These are phyloP conservation scores for Tricholoma sp. DNA, from an alignment of 768 basidiomycete genomes.

Conservation along the genomic window DNA sequence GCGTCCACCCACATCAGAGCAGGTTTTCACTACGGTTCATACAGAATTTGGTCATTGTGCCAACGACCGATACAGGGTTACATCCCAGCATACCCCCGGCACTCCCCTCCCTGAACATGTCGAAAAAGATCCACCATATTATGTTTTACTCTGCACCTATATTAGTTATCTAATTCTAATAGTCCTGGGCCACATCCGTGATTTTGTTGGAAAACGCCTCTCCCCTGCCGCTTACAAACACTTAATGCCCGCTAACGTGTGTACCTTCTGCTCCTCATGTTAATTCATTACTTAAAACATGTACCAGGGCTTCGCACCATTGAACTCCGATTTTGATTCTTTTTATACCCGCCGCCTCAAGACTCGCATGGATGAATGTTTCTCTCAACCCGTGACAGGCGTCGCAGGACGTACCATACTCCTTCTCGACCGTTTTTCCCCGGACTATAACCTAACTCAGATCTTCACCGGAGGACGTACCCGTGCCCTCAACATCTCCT, in stretches of 20 bases:
- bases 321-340: slow-evolving; percentile 98
- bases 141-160: slow-evolving; percentile 88
- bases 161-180: slow-evolving; percentile 92
- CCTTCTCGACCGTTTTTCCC: slow-evolving; percentile 77
- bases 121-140: slow-evolving; percentile 88
- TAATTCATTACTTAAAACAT: slow-evolving; percentile 4
- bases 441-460: slow-evolving; percentile 77
- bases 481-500: slow-evolving; percentile 92
- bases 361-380: slow-evolving; percentile 91
- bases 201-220: slow-evolving; percentile 90
- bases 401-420: slow-evolving; percentile 93
- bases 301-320: slow-evolving; percentile 85
- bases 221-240: slow-evolving; percentile 66
- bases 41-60: slow-evolving; percentile 91
- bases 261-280: slow-evolving; percentile 26
- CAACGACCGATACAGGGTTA: slow-evolving; percentile 67
- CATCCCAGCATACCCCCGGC: slow-evolving; percentile 53
- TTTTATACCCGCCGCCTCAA: slow-evolving; percentile 98
- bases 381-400: slow-evolving; percentile 87
- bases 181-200: slow-evolving; percentile 85
- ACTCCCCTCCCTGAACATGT: slow-evolving; percentile 46
- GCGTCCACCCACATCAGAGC: slow-evolving; percentile 75
- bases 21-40: slow-evolving; percentile 74
- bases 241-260: slow-evolving; percentile 77
- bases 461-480: slow-evolving; percentile 73